Percentiles rank a stretch among this genome's conserved stretches.
Conservation (phyloP, 768 basidiomycete genomes). For the Termitomyces sp. region DNA sequence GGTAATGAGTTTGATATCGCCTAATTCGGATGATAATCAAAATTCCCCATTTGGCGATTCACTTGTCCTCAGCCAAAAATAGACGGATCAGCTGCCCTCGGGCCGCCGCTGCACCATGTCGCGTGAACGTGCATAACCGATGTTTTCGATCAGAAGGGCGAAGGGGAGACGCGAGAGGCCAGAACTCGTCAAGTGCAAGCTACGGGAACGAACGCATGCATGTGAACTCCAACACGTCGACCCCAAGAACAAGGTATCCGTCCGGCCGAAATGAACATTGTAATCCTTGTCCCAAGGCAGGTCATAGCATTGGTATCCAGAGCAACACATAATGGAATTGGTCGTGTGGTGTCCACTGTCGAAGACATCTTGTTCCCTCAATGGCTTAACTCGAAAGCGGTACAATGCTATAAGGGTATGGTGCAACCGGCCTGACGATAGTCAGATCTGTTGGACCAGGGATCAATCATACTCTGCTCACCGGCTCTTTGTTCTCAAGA, state of each 20-base stretch:
- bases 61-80: slow-evolving; percentile 28
- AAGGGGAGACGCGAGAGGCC: background rate
- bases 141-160: slow-evolving; percentile 9
- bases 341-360: background rate
- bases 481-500: background rate
- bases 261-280: background rate
- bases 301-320: background rate
- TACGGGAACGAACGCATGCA: background rate
- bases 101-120: background rate
- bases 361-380: background rate
- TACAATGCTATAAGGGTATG: background rate
- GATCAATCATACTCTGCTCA: background rate
- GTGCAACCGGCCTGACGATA: background rate
- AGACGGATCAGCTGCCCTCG: slow-evolving; percentile 19
- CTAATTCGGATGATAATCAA: slow-evolving; percentile 12
- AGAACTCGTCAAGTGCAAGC: background rate
- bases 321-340: background rate
- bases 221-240: slow-evolving; percentile 3
- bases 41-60: slow-evolving; percentile 27
- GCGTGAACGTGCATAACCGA: slow-evolving; percentile 4
- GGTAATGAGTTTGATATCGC: slow-evolving; percentile 22
- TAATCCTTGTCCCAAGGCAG: background rate
- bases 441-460: background rate
- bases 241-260: slow-evolving; percentile 1
- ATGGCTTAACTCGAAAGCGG: background rate